phyloP scores from a whole-genome alignment of 768 basidiomycete species.

The Pluteus cervinus region DNA sequence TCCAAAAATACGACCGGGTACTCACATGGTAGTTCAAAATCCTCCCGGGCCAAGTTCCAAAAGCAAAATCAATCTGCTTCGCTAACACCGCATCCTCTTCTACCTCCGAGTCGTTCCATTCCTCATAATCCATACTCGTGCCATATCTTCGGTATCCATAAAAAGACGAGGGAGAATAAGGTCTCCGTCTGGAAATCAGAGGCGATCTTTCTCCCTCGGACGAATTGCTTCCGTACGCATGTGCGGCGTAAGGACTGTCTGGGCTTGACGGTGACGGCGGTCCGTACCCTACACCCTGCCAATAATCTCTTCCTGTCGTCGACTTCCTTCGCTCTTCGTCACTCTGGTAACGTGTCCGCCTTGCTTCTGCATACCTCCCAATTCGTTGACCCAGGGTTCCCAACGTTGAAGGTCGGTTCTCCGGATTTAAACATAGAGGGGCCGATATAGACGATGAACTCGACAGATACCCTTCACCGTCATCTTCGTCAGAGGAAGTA shows the following conservation, averaged over 20 bases:
- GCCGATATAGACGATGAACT: conserved; percentile 79
- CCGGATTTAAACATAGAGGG: conserved; percentile 56
- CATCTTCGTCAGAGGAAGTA: conserved; percentile 25
- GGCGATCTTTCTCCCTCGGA: conserved; percentile 16
- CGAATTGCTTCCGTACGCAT: neutral
- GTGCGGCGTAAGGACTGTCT: too few species aligned
- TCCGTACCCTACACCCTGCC: too few species aligned
- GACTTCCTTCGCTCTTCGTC: conserved; percentile 13
- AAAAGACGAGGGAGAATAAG: conserved; percentile 13
- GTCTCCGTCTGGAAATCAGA: conserved; percentile 12
- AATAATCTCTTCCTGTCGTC: conserved; percentile 6
- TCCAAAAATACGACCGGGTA: conserved; percentile 6
- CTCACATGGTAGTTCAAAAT: conserved; percentile 66
- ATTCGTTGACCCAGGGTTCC: conserved; percentile 59
- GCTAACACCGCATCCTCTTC: conserved; percentile 31
- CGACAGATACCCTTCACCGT: conserved; percentile 47
- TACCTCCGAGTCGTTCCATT: conserved; percentile 18
- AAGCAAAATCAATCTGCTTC: conserved; percentile 47
- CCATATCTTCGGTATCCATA: too few species aligned
- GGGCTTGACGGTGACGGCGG: too few species aligned
- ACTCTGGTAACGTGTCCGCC: conserved; percentile 7
- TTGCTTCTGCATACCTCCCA: conserved; percentile 25
- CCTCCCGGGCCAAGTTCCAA: conserved; percentile 65
- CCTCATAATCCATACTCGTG: conserved; percentile 3
- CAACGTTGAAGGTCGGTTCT: conserved; percentile 43